Percentiles rank a stretch among this genome's conserved stretches.
These are phyloP conservation scores for Populus tomentosa DNA, from an alignment of 441 rosid species.

Conservation along the genomic window DNA sequence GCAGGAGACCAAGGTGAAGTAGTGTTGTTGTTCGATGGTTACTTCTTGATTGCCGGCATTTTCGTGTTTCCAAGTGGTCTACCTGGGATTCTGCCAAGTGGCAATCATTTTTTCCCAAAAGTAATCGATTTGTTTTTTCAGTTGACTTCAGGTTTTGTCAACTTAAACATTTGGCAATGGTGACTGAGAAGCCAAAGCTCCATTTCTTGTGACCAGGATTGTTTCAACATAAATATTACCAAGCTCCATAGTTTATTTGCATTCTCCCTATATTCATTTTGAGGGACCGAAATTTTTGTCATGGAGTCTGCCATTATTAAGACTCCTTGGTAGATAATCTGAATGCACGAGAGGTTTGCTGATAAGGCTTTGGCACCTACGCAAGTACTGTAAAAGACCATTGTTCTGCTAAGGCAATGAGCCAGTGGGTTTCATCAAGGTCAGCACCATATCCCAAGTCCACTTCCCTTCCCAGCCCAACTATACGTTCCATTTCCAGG, in stretches of 20 bases:
- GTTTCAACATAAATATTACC: not conserved
- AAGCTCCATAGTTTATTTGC: not conserved
- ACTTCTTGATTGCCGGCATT: slow-evolving; percentile 21
- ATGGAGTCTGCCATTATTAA: not conserved
- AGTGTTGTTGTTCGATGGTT: not conserved
- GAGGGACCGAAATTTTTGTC: not conserved
- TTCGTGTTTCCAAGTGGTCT: not conserved
- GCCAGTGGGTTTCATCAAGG: not conserved
- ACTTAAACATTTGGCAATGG: slow-evolving; percentile 16
- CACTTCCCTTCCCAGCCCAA: too few relatives aligned
- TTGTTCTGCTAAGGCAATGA: too few relatives aligned
- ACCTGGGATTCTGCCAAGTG: slow-evolving; percentile 17
- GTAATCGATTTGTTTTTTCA: not conserved
- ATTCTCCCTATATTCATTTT: not conserved
- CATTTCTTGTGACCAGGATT: not conserved
- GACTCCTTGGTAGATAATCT: too few relatives aligned
- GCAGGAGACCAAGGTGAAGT: slow-evolving; percentile 15
- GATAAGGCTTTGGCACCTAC: too few relatives aligned
- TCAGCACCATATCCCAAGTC: not conserved
- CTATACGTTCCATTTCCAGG: not conserved
- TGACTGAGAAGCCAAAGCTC: not conserved
- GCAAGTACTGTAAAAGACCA: too few relatives aligned
- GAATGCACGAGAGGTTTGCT: too few relatives aligned
- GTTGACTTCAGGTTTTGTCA: not conserved
- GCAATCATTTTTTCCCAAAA: not conserved